Evolutionary conservation across 192 early-diverging fungal species (phyloP).

Genomic region (Backusella australiensis): DNA sequence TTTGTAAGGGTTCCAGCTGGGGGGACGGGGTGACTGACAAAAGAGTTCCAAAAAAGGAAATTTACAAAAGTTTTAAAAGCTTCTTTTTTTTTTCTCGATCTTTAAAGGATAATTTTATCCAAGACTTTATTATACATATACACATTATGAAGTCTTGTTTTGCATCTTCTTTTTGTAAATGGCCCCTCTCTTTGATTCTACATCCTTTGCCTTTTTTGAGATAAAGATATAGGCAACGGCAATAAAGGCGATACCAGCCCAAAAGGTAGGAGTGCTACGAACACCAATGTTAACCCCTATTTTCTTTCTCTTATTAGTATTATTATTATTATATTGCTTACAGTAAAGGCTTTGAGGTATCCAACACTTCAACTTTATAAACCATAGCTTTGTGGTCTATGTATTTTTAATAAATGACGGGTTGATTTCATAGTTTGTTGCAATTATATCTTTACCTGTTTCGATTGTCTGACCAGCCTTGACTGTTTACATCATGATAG

Average conservation of each 20-base stretch:
- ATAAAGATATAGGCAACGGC: not conserved
- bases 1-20: not conserved
- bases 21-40: not conserved
- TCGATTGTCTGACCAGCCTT: not conserved
- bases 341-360: conserved; percentile 3
- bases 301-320: not conserved
- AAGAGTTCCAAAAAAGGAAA: not conserved
- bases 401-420: not conserved
- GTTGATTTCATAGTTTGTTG: not conserved
- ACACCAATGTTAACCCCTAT: not conserved
- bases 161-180: not conserved
- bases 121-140: not conserved
- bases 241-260: not conserved
- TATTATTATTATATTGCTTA: not conserved
- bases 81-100: not conserved
- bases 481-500: not conserved
- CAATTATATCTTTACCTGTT: not conserved
- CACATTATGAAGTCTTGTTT: not conserved
- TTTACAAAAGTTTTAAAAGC: not conserved
- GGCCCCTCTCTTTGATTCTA: not conserved
- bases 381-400: conserved; percentile 9
- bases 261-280: not conserved
- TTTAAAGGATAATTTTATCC: not conserved
- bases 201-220: not conserved
- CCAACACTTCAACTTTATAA: conserved; percentile 18